Conservation (phyloP, 2,329 filamentous ascomycete genomes). For the Colletotrichum higginsianum region DNA sequence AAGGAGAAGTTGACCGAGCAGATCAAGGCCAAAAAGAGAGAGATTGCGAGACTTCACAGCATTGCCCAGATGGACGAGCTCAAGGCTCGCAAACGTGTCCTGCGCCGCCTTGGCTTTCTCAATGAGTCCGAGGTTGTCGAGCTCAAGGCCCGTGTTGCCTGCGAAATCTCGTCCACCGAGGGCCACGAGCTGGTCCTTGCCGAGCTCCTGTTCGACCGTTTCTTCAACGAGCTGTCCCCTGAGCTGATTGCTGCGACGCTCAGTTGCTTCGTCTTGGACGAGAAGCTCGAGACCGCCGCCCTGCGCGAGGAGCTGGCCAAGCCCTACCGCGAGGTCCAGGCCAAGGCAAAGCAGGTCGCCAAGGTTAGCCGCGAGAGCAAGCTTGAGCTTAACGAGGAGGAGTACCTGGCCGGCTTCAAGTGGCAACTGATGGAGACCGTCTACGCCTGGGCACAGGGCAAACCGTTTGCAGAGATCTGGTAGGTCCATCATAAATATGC, state of each 20-base stretch:
- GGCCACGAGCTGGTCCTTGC: slow-evolving; percentile 95
- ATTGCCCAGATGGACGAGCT: slow-evolving; percentile 96
- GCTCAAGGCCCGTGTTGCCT: slow-evolving; percentile 96
- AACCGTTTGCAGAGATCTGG: slow-evolving; percentile 95
- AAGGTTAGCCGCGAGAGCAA: slow-evolving; percentile 97
- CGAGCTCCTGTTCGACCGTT: slow-evolving; percentile 95
- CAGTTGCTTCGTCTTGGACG: slow-evolving; percentile 97
- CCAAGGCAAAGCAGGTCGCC: slow-evolving; percentile 88
- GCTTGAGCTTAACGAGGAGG: slow-evolving; percentile 92
- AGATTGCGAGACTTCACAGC: slow-evolving; percentile 86
- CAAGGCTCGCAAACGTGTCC: slow-evolving; percentile 94
- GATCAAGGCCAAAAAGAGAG: slow-evolving; percentile 91
- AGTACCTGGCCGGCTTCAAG: slow-evolving; percentile 91
- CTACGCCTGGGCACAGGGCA: slow-evolving; percentile 90
- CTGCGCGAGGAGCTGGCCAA: slow-evolving; percentile 89
- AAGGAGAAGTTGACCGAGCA: slow-evolving; percentile 84
- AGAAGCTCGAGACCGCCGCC: slow-evolving; percentile 85
- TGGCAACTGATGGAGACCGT: slow-evolving; percentile 98
- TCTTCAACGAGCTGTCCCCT: slow-evolving; percentile 95
- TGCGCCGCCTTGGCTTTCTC: slow-evolving; percentile 94
- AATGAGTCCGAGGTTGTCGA: slow-evolving; percentile 96
- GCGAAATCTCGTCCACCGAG: slow-evolving; percentile 92
- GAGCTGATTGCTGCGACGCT: slow-evolving; percentile 90
- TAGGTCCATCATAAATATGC: slow-evolving; percentile 65
- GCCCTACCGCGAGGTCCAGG: slow-evolving; percentile 88